phyloP scores from a whole-genome alignment of 345 rosid genomes.

The Clausena lansium region DNA sequence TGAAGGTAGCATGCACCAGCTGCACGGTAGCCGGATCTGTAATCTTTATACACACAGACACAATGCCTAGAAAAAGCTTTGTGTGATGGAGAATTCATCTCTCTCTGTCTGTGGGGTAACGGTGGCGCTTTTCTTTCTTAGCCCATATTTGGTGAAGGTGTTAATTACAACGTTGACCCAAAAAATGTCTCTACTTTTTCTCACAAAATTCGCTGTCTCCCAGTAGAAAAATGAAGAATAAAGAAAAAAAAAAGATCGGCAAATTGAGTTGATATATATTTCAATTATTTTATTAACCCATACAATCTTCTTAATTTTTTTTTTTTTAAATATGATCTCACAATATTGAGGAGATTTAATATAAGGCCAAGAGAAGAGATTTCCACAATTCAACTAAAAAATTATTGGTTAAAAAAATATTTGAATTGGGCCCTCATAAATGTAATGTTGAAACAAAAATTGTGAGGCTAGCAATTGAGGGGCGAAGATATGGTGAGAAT shows the following conservation, averaged over 20 bases:
- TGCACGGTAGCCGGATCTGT: too few relatives aligned
- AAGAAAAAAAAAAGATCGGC: too few relatives aligned
- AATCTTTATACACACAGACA: too few relatives aligned
- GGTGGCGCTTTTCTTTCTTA: not conserved
- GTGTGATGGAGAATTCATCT: not conserved
- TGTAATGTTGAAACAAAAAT: too few relatives aligned
- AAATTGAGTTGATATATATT: not conserved
- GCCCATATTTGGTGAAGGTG: not conserved
- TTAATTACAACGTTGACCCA: not conserved
- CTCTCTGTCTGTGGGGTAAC: not conserved
- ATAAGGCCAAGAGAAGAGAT: too few relatives aligned
- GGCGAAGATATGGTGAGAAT: constrained; percentile 12
- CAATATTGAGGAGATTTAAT: too few relatives aligned
- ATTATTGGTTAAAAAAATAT: too few relatives aligned
- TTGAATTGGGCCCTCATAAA: too few relatives aligned
- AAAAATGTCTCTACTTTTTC: constrained; percentile 1
- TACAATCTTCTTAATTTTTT: not conserved
- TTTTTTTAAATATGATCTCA: too few relatives aligned
- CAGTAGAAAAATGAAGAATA: too few relatives aligned
- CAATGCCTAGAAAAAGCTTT: not conserved
- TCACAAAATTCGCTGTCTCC: not conserved
- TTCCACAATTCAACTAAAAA: too few relatives aligned
- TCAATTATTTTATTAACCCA: not conserved
- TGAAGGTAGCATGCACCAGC: too few relatives aligned
- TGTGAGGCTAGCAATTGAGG: constrained; percentile 5